Evolutionary conservation across 2,329 filamentous ascomycete species (phyloP), one percentile per base, ranked within the genome.

Genomic region (Pochonia chlamydosporia): DNA sequence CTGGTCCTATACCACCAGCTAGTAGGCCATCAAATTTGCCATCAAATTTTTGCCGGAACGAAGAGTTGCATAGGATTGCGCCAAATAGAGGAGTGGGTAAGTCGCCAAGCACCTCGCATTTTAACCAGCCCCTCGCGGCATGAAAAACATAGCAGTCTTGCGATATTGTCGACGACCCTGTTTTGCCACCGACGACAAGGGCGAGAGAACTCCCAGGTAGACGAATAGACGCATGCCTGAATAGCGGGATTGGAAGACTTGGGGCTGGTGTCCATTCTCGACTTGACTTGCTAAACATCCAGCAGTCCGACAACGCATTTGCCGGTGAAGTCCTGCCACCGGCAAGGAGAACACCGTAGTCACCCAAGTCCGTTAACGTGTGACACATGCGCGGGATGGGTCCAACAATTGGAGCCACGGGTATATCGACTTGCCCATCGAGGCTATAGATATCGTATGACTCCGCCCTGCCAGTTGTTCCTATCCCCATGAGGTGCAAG

Each of bases 241-340:
- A 96, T 21, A 90, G 72, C 9, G 85, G 76, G n/a, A 71, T 58
- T 0, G 85, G 84, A n/a, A 96, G 71, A 56, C 80, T 75, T 49
- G 84, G 73, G 13, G 80, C 75, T 52, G 72, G 74, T 49, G 74
- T 72, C 89, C 89, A 96, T 13, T 58, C n/a, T n/a, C n/a, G 63
- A 37, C 63, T 64, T 2, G 58, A 53, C 4, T 76, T 76, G 44
- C 77, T 73, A 52, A 84, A 80, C 2, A 90, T 56, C 89, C 89
- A 96, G 56, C 86, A 90, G 62, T 93, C 87, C 30, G 71, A 71
- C 36, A 89, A 70, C 2, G 82, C 82, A 25, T 74, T 76, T 11
- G 82, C 74, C 4, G 91, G 90, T 7, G 89, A 92, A n/a, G 78
- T 74, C 49, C 91, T 78, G 5, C 92, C 92, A 21, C 92, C 91